Evolutionary conservation across 805 yeast species (phyloP).

Genomic region (Saturnispora dispora): DNA sequence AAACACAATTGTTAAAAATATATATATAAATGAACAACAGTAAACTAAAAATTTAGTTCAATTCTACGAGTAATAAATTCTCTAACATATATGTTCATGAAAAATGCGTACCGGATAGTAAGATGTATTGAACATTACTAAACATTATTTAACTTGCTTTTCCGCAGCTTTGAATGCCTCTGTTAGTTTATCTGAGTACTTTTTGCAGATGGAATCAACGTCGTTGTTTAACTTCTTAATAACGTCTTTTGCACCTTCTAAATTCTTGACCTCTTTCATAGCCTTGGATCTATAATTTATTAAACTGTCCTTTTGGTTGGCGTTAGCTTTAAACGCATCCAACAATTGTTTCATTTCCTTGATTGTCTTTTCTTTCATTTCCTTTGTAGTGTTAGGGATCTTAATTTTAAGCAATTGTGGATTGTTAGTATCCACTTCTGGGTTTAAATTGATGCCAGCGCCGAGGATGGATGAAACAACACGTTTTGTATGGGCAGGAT

Average conservation of each 20-base stretch:
- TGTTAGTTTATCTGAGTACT: slow-evolving; percentile 47
- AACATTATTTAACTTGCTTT: slow-evolving; percentile 17
- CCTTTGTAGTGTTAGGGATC: slow-evolving; percentile 67
- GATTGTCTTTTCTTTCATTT: slow-evolving; percentile 43
- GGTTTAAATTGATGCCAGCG: slow-evolving; percentile 65
- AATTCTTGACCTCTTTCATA: slow-evolving; percentile 42
- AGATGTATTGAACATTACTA: not conserved
- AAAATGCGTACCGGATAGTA: not conserved
- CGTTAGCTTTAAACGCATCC: slow-evolving; percentile 52
- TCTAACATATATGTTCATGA: not conserved
- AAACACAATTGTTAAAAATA: not conserved
- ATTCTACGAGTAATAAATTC: too few species aligned
- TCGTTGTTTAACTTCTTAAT: slow-evolving; percentile 48
- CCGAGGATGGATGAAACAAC: slow-evolving; percentile 64
- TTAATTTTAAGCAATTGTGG: slow-evolving; percentile 66
- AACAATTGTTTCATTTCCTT: slow-evolving; percentile 56
- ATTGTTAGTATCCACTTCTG: slow-evolving; percentile 65
- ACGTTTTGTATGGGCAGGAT: slow-evolving; percentile 62
- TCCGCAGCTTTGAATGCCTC: slow-evolving; percentile 50
- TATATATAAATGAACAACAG: not conserved
- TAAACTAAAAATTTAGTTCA: not conserved
- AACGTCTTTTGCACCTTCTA: slow-evolving; percentile 42
- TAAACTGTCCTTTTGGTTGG: slow-evolving; percentile 38
- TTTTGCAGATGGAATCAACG: slow-evolving; percentile 63
- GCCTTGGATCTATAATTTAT: slow-evolving; percentile 50